phyloP scores from a whole-genome alignment of 2,329 filamentous ascomycete genomes.

The Thelonectria rubi region DNA sequence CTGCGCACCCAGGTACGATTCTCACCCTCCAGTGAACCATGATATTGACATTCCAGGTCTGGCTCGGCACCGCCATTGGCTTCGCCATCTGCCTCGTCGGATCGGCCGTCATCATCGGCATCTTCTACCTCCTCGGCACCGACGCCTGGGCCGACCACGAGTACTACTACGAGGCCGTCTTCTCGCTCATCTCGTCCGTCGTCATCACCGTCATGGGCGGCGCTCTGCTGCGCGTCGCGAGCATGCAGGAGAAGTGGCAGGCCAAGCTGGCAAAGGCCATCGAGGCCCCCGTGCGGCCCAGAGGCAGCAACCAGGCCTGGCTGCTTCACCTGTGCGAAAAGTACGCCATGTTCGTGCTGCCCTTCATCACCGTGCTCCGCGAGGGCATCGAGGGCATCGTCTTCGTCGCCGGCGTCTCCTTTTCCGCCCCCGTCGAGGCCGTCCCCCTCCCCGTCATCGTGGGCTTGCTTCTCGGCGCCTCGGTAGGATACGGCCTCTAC shows the following conservation, averaged over 20 bases:
- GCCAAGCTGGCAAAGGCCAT: constrained; percentile 79
- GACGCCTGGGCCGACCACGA: constrained; percentile 76
- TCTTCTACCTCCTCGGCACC: constrained; percentile 74
- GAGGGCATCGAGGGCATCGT: constrained; percentile 89
- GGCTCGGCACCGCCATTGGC: constrained; percentile 59
- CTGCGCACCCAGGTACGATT: constrained; percentile 69
- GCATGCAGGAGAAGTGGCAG: constrained; percentile 87
- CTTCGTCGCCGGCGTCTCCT: constrained; percentile 87
- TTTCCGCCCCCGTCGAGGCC: constrained; percentile 76
- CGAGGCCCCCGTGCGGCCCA: constrained; percentile 59
- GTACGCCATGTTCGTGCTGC: constrained; percentile 87
- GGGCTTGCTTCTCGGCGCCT: constrained; percentile 71
- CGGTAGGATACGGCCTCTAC: constrained; percentile 80
- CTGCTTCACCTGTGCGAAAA: constrained; percentile 76
- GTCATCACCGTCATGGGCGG: constrained; percentile 87
- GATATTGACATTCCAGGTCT: constrained; percentile 54
- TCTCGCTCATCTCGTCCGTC: constrained; percentile 77
- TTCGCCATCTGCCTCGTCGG: constrained; percentile 69
- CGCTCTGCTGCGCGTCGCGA: constrained; percentile 81
- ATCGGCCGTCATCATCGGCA: constrained; percentile 73
- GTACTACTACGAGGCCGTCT: constrained; percentile 83
- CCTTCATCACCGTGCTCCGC: constrained; percentile 85
- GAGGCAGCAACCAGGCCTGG: constrained; percentile 52
- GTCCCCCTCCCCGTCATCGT: constrained; percentile 81
- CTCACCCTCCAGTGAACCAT: too few relatives aligned